A percentile compares a stretch with the other conserved stretches of the same genome.
phyloP scores from a whole-genome alignment of 441 rosid genomes.

The Hura crepitans region DNA sequence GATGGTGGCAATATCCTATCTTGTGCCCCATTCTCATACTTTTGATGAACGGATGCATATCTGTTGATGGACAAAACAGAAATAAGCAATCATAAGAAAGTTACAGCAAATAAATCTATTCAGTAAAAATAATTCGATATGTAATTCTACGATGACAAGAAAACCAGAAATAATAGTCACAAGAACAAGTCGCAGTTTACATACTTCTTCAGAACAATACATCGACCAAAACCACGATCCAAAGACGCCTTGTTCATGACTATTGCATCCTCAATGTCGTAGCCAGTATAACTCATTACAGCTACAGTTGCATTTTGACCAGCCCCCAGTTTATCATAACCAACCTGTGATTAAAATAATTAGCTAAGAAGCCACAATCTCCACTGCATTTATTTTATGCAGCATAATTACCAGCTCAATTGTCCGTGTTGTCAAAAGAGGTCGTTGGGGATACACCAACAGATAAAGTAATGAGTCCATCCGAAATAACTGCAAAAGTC shows the following conservation, averaged over 20 bases:
- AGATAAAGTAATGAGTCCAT: slow-evolving; percentile 89
- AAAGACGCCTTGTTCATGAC: slow-evolving; percentile 96
- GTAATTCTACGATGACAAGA: slow-evolving; percentile 7
- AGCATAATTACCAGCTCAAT: slow-evolving; percentile 70
- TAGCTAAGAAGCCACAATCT: slow-evolving; percentile 21
- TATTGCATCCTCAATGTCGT: slow-evolving; percentile 97
- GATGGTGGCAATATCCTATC: slow-evolving; percentile 74
- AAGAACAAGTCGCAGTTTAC: slow-evolving; percentile 10
- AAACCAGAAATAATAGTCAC: neutral
- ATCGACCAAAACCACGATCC: slow-evolving; percentile 98
- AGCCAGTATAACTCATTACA: slow-evolving; percentile 95
- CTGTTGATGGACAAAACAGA: slow-evolving; percentile 37
- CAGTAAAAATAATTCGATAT: neutral
- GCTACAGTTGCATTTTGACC: slow-evolving; percentile 99
- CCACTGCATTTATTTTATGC: neutral
- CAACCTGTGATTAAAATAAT: slow-evolving; percentile 57
- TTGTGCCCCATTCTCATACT: slow-evolving; percentile 39
- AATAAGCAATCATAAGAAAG: slow-evolving; percentile 15
- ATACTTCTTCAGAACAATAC: slow-evolving; percentile 92
- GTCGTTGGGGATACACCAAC: slow-evolving; percentile 94
- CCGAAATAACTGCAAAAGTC: slow-evolving; percentile 50
- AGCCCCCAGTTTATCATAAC: slow-evolving; percentile 98
- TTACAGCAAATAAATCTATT: neutral
- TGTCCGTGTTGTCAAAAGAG: slow-evolving; percentile 85
- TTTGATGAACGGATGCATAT: slow-evolving; percentile 42